A percentile compares a stretch with the other conserved stretches of the same genome.
phyloP scores from a whole-genome alignment of 805 yeast species.

The Saccharomycopsis fodiens region DNA sequence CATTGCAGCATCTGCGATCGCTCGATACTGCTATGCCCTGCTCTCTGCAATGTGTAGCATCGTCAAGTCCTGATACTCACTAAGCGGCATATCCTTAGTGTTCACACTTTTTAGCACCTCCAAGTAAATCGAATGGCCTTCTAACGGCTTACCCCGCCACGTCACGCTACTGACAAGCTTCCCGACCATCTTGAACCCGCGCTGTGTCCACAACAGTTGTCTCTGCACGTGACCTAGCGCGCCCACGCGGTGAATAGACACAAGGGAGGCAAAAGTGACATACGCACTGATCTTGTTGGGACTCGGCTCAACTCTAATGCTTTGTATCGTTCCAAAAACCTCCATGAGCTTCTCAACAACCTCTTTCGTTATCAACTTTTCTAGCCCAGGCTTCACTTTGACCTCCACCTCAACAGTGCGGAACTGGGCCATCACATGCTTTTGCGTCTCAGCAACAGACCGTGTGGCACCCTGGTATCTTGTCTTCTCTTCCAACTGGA shows the following conservation, averaged over 20 bases:
- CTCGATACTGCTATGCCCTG: too few relatives aligned
- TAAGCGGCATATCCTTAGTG: not conserved
- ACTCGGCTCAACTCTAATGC: not conserved
- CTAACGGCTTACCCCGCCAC: not conserved
- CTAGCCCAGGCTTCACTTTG: not conserved
- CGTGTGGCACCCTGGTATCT: not conserved
- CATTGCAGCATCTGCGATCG: too few relatives aligned
- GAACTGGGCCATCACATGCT: not conserved
- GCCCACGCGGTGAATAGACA: not conserved
- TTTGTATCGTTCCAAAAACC: conserved; percentile 7
- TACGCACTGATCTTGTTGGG: not conserved
- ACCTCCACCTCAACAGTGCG: conserved; percentile 4
- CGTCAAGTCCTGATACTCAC: conserved; percentile 13
- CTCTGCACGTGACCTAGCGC: not conserved
- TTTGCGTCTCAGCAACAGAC: not conserved
- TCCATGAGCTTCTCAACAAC: conserved; percentile 5
- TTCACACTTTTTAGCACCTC: not conserved
- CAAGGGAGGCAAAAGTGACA: conserved; percentile 3
- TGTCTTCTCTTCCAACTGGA: not conserved
- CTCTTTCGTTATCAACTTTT: not conserved
- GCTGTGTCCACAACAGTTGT: not conserved
- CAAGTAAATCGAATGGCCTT: not conserved
- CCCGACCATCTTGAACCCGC: not conserved
- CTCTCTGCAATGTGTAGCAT: conserved; percentile 5
- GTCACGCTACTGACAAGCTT: not conserved